phyloP scores from a whole-genome alignment of 768 basidiomycete genomes.

The Pholiota microspora region DNA sequence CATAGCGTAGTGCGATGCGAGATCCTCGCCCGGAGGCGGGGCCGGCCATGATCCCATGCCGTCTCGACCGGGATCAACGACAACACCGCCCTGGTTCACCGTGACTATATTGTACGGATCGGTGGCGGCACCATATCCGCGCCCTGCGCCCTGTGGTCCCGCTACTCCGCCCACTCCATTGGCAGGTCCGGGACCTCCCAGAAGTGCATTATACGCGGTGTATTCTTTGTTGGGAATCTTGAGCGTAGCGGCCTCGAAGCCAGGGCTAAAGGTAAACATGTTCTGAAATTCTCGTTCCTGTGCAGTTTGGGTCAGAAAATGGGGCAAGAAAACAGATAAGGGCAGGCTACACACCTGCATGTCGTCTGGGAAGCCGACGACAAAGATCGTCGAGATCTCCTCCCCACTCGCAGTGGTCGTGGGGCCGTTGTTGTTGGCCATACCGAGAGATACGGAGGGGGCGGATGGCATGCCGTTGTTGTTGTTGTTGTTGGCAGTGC shows the following conservation, averaged over 20 bases:
- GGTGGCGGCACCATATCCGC: slow-evolving; percentile 49
- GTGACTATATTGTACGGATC: slow-evolving; percentile 86
- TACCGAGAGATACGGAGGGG: slow-evolving; percentile 22
- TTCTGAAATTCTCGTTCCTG: slow-evolving; percentile 99
- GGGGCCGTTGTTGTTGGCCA: slow-evolving; percentile 20
- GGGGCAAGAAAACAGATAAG: not conserved
- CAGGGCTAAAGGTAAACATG: slow-evolving; percentile 95
- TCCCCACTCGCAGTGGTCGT: slow-evolving; percentile 48
- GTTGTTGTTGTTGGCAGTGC: slow-evolving; percentile 3
- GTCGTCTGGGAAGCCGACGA: slow-evolving; percentile 98
- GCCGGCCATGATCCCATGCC: slow-evolving; percentile 73
- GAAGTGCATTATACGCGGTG: slow-evolving; percentile 61
- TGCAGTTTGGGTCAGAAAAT: slow-evolving; percentile 8
- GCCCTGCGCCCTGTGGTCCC: not conserved
- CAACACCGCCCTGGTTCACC: slow-evolving; percentile 78
- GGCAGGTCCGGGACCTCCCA: slow-evolving; percentile 17
- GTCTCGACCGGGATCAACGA: slow-evolving; percentile 77
- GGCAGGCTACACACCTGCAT: slow-evolving; percentile 73
- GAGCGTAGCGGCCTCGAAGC: slow-evolving; percentile 96
- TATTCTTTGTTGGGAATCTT: slow-evolving; percentile 96
- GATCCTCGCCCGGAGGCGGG: slow-evolving; percentile 32
- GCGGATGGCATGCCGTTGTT: slow-evolving; percentile 18
- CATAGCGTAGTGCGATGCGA: slow-evolving; percentile 16
- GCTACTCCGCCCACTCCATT: not conserved
- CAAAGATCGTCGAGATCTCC: slow-evolving; percentile 96